Percentiles rank a stretch among this genome's conserved stretches.
phyloP scores from a whole-genome alignment of 2,329 filamentous ascomycete species.

The Epichloe elymi region DNA sequence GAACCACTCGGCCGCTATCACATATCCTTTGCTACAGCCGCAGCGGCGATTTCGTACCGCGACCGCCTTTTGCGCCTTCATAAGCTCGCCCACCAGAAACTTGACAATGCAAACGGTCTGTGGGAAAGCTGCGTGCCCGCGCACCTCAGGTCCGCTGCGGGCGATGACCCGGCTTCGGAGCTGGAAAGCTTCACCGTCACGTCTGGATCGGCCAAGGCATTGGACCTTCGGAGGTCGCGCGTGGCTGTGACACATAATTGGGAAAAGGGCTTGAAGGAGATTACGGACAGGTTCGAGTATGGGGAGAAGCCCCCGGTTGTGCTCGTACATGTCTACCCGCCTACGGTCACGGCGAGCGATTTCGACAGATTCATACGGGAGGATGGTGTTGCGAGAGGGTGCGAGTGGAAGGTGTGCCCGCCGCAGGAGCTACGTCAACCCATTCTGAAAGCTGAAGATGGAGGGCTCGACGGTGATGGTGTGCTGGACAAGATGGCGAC shows the following conservation, averaged over 20 bases:
- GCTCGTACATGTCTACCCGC: constrained; percentile 18
- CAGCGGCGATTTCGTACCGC: constrained; percentile 49
- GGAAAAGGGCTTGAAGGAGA: constrained; percentile 12
- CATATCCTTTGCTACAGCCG: constrained; percentile 49
- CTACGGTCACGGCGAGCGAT: constrained; percentile 16
- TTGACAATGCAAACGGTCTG: constrained; percentile 16
- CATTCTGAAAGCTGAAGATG: neutral
- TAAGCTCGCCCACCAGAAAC: constrained; percentile 16
- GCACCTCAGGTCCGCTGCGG: constrained; percentile 11
- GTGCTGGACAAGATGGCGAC: neutral
- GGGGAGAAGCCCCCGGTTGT: constrained; percentile 18
- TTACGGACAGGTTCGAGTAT: constrained; percentile 12
- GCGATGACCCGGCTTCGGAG: constrained; percentile 10
- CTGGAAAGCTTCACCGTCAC: constrained; percentile 17
- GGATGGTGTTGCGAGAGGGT: constrained; percentile 26
- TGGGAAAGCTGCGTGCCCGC: constrained; percentile 17
- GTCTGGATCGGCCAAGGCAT: constrained; percentile 11
- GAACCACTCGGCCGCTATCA: constrained; percentile 53
- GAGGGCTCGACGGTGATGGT: constrained; percentile 6
- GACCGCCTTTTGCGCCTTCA: constrained; percentile 22
- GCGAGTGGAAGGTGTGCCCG: constrained; percentile 12
- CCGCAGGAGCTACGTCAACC: constrained; percentile 7
- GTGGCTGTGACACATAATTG: constrained; percentile 13
- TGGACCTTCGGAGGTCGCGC: constrained; percentile 10
- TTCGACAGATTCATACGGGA: constrained; percentile 26